Percentiles rank a stretch among this genome's conserved stretches.
phyloP scores from a whole-genome alignment of 1,139 yeast genomes.

The Sugiyamaella sp. region DNA sequence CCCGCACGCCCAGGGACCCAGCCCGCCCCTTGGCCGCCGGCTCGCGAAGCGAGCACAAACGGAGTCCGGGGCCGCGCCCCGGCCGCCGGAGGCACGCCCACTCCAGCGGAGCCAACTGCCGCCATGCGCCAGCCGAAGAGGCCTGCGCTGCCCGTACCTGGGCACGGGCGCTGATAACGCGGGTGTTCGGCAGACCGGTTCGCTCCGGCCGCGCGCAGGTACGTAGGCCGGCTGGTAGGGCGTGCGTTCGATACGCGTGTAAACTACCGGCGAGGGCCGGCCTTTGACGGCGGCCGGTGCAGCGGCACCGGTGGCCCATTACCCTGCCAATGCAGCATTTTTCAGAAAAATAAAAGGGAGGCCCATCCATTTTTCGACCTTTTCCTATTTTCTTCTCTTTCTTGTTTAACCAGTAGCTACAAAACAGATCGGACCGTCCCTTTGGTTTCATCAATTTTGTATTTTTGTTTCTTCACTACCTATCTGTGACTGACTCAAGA shows the following conservation, averaged over 20 bases:
- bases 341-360: conserved; percentile 11
- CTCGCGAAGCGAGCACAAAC: neutral
- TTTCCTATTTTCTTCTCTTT: conserved; percentile 7
- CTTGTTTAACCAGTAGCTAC: conserved; percentile 8
- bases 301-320: neutral
- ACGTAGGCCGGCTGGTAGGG: no score
- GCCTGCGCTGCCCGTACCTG: no score
- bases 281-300: no score
- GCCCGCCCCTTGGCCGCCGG: no score
- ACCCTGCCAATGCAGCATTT: conserved; percentile 12
- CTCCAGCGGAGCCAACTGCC: no score
- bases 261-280: neutral
- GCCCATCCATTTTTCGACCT: conserved; percentile 4
- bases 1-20: neutral
- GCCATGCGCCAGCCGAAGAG: no score
- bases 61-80: neutral
- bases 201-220: no score
- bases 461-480: neutral
- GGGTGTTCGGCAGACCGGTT: neutral
- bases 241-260: no score
- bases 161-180: neutral
- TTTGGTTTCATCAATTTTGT: conserved; percentile 11
- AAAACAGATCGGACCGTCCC: conserved; percentile 9
- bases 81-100: no score
- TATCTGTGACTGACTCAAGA: conserved; percentile 9